Conservation (phyloP, 1,284 basidiomycete genomes). For the Puccinia hordei region DNA sequence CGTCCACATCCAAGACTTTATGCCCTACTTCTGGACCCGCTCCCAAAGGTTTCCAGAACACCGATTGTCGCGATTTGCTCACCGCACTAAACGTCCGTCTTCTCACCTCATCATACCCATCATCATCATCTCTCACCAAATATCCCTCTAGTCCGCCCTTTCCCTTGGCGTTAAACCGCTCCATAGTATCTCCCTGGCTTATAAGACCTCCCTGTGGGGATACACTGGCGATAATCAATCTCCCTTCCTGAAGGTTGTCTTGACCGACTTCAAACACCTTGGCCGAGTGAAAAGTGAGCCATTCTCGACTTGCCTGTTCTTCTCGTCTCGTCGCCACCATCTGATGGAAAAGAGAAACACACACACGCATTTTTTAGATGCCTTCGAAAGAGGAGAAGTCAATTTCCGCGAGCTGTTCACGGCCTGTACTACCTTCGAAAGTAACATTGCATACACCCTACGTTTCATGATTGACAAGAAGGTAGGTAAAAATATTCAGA, state of each 20-base stretch:
- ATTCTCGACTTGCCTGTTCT: conserved; percentile 26
- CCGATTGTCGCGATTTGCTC: conserved; percentile 70
- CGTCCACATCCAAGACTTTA: conserved; percentile 75
- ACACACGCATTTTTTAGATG: conserved; percentile 63
- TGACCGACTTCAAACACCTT: conserved; percentile 71
- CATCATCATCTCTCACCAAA: no score
- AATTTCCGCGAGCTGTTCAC: conserved; percentile 69
- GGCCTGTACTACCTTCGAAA: conserved; percentile 74
- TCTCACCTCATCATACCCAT: no score
- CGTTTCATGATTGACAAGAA: conserved; percentile 96
- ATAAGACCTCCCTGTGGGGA: conserved; percentile 77
- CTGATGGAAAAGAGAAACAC: no score
- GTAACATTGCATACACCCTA: conserved; percentile 82
- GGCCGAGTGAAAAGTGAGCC: conserved; percentile 90
- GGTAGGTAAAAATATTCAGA: no score
- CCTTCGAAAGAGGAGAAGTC: conserved; percentile 83
- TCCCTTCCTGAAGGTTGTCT: conserved; percentile 79
- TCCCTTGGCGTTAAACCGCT: conserved; percentile 54
- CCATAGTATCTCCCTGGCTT: conserved; percentile 63
- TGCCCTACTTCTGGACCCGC: conserved; percentile 86
- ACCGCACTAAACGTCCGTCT: conserved; percentile 74
- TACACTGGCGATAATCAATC: conserved; percentile 77
- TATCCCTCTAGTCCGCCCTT: conserved; percentile 53
- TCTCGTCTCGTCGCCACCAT: conserved; percentile 51
- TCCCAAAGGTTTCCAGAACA: conserved; percentile 74